Conservation (phyloP, 208 protist genomes). For the Acanthamoeba lenticulata region DNA sequence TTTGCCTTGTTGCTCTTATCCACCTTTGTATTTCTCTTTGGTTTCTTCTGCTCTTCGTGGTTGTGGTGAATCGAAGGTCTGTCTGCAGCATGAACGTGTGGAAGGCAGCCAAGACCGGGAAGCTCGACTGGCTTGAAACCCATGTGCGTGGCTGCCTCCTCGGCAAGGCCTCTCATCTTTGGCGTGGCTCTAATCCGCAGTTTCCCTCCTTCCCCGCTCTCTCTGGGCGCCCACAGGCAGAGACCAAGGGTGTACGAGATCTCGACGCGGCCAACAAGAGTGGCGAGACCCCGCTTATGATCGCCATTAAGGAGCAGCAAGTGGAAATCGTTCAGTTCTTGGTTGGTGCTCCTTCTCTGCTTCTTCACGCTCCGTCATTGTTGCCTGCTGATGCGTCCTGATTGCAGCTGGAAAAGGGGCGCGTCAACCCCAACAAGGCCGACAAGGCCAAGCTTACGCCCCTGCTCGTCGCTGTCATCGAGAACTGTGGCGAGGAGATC, state of each 20-base stretch:
- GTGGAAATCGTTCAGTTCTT: neutral
- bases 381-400: neutral
- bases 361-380: neutral
- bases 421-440: neutral
- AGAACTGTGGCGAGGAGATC: slow-evolving; percentile 42
- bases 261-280: neutral
- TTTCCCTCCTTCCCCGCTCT: neutral
- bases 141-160: too few relatives aligned
- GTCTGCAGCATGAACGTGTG: slow-evolving; percentile 37
- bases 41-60: too few relatives aligned
- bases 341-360: neutral
- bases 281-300: neutral
- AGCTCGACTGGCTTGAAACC: neutral
- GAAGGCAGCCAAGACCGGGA: slow-evolving; percentile 14
- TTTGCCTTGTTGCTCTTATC: too few relatives aligned
- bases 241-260: neutral
- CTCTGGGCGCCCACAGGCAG: neutral
- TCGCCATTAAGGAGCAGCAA: slow-evolving; percentile 29
- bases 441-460: neutral
- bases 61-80: too few relatives aligned
- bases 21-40: neutral
- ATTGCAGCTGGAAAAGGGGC: neutral
- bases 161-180: too few relatives aligned
- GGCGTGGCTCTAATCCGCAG: neutral
- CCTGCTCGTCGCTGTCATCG: neutral